phyloP scores from a whole-genome alignment of 768 basidiomycete genomes.

The Pulveroboletus sp. region DNA sequence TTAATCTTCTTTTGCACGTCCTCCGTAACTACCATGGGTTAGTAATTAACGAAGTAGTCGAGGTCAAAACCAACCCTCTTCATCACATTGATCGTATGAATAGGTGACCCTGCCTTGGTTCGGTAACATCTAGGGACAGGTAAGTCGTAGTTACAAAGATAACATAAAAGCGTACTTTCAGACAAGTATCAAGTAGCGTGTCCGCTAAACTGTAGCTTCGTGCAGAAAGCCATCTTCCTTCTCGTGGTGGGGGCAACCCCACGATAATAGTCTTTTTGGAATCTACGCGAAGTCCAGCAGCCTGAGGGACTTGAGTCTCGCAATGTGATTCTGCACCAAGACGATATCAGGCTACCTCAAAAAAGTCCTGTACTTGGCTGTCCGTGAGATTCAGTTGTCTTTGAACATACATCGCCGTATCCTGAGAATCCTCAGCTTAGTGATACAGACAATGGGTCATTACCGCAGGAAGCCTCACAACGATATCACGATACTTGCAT shows the following conservation, averaged over 20 bases:
- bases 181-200: constrained; percentile 33
- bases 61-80: constrained; percentile 14
- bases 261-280: constrained; percentile 38
- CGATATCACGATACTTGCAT: constrained; percentile 39
- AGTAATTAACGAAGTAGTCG: background rate
- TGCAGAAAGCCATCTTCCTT: constrained; percentile 32
- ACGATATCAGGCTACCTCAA: constrained; percentile 32
- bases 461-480: constrained; percentile 19
- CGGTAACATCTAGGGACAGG: constrained; percentile 37
- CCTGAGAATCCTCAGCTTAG: constrained; percentile 24
- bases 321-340: background rate
- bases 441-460: background rate
- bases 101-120: constrained; percentile 33
- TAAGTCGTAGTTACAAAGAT: background rate
- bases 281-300: constrained; percentile 39
- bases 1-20: constrained; percentile 36
- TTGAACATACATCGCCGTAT: constrained; percentile 41
- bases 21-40: constrained; percentile 24
- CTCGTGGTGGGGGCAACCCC: constrained; percentile 39
- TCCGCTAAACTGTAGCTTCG: constrained; percentile 43
- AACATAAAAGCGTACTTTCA: constrained; percentile 28
- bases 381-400: constrained; percentile 39
- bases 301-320: constrained; percentile 21
- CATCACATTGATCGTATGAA: constrained; percentile 19
- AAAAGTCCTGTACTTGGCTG: constrained; percentile 40